phyloP scores from a whole-genome alignment of 179 eudicot species.

The Actinidia polygama region DNA sequence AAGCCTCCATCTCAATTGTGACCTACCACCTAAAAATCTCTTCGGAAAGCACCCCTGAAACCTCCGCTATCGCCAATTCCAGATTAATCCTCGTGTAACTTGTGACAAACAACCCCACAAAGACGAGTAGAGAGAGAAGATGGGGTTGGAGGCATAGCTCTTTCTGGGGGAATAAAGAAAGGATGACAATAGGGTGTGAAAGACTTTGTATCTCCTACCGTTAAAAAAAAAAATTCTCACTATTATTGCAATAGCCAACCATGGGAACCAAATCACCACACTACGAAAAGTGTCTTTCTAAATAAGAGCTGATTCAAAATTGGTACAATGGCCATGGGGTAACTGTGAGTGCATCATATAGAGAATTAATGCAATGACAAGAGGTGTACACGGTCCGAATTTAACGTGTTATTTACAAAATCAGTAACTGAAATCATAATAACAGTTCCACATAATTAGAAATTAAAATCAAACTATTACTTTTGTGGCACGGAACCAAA shows the following conservation, averaged over 20 bases:
- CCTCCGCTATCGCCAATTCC: conserved; percentile 26
- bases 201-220: neutral
- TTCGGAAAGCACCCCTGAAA: conserved; percentile 31
- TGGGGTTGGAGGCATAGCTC: conserved; percentile 28
- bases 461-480: no score
- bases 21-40: conserved; percentile 42
- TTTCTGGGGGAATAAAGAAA: conserved; percentile 5
- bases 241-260: neutral
- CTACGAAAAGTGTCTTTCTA: neutral
- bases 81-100: no score
- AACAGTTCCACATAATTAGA: no score
- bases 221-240: no score
- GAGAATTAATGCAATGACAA: no score
- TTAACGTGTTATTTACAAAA: no score
- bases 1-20: conserved; percentile 30
- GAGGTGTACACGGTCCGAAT: no score
- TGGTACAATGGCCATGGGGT: no score
- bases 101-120: no score
- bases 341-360: no score
- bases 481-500: no score
- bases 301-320: neutral
- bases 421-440: no score
- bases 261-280: neutral
- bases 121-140: conserved; percentile 13
- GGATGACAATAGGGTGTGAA: neutral